A percentile compares a stretch with the other conserved stretches of the same genome.
phyloP scores from a whole-genome alignment of 2,329 filamentous ascomycete species.

The Aspergillus spinulosporus region DNA sequence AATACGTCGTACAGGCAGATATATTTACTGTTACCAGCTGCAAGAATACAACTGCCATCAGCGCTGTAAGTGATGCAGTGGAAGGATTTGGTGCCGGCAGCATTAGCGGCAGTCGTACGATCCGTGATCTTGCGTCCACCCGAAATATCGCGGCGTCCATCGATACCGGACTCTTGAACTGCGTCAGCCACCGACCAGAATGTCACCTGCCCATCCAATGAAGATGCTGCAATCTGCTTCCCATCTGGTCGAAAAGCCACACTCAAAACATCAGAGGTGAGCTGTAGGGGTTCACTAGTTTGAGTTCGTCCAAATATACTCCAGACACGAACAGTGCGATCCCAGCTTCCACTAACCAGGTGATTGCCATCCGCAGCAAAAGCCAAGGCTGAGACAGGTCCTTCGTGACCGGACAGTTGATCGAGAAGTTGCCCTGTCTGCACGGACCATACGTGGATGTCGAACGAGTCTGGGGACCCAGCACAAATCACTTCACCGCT shows the following conservation, averaged over 20 bases:
- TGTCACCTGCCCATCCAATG: slow-evolving; percentile 86
- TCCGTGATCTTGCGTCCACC: slow-evolving; percentile 87
- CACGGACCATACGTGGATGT: slow-evolving; percentile 97
- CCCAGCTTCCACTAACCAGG: slow-evolving; percentile 92
- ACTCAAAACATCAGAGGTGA: slow-evolving; percentile 86
- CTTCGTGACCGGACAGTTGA: slow-evolving; percentile 86
- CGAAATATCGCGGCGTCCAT: slow-evolving; percentile 88
- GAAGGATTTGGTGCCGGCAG: slow-evolving; percentile 86
- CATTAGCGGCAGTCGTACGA: slow-evolving; percentile 86
- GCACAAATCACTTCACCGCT: slow-evolving; percentile 96
- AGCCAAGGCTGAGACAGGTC: slow-evolving; percentile 81
- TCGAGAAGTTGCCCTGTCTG: slow-evolving; percentile 96
- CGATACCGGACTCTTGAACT: slow-evolving; percentile 79
- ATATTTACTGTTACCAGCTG: slow-evolving; percentile 95
- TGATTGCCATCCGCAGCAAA: slow-evolving; percentile 85
- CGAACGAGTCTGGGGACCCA: slow-evolving; percentile 91
- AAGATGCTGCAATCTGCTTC: slow-evolving; percentile 85
- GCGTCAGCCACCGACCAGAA: slow-evolving; percentile 94
- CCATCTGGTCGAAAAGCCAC: slow-evolving; percentile 89
- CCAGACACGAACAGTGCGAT: slow-evolving; percentile 93
- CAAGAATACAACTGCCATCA: slow-evolving; percentile 86
- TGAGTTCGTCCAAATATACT: slow-evolving; percentile 92
- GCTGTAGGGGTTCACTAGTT: slow-evolving; percentile 87
- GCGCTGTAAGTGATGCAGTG: slow-evolving; percentile 85
- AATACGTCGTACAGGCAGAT: slow-evolving; percentile 96